phyloP scores from a whole-genome alignment of 768 basidiomycete species.

The Auriscalpium microsporum region DNA sequence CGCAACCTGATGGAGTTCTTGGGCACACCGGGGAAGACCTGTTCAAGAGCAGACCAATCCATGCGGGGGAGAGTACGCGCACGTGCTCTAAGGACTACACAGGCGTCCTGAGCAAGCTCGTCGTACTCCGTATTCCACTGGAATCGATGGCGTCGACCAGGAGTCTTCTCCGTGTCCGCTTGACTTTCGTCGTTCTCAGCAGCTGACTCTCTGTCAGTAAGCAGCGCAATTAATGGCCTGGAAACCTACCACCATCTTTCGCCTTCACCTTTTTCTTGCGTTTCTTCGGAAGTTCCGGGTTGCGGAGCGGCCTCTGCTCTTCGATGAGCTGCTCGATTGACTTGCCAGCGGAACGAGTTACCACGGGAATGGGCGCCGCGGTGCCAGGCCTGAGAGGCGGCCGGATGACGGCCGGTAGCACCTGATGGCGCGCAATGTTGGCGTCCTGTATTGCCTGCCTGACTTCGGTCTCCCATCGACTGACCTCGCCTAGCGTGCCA shows the following conservation, averaged over 20 bases:
- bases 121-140: constrained; percentile 84
- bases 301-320: constrained; percentile 41
- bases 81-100: constrained; percentile 73
- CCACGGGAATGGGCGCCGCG: constrained; percentile 28
- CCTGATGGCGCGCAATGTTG: constrained; percentile 1
- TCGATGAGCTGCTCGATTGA: constrained; percentile 42
- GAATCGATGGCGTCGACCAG: constrained; percentile 54
- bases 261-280: constrained; percentile 19
- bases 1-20: constrained; percentile 66
- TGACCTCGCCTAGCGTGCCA: constrained; percentile 34
- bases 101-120: constrained; percentile 80
- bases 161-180: constrained; percentile 16
- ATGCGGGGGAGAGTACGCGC: constrained; percentile 52
- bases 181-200: not conserved
- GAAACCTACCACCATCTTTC: constrained; percentile 9
- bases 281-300: constrained; percentile 9
- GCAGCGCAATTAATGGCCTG: not conserved
- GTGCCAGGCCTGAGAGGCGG: too few species aligned
- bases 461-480: constrained; percentile 61
- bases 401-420: too few species aligned
- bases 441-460: constrained; percentile 47
- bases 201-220: not conserved
- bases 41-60: constrained; percentile 62
- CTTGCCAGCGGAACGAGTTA: constrained; percentile 40
- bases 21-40: constrained; percentile 73